These are phyloP conservation scores for Mycena latifolia DNA, from an alignment of 768 basidiomycete genomes.

Conservation along the genomic window DNA sequence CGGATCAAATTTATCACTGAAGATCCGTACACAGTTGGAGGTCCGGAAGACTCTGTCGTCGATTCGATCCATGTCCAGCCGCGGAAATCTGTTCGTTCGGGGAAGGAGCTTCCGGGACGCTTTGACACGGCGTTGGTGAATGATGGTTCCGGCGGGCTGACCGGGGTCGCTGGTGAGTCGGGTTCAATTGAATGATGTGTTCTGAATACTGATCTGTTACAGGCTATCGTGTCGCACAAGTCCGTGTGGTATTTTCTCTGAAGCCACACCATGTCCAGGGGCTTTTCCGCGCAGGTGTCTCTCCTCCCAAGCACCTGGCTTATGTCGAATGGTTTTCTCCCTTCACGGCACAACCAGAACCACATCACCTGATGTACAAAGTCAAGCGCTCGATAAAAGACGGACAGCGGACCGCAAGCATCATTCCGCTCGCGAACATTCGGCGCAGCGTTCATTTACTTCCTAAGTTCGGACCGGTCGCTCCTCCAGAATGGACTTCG, in stretches of 20 bases:
- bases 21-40: neutral
- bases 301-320: neutral
- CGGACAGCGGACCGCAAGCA: too few relatives aligned
- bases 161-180: neutral
- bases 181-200: too few relatives aligned
- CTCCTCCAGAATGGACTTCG: neutral
- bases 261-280: neutral
- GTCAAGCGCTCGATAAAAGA: too few relatives aligned
- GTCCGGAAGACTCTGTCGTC: neutral
- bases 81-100: neutral
- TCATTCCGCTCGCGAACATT: neutral
- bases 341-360: too few relatives aligned
- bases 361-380: too few relatives aligned
- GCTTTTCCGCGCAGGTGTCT: neutral
- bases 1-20: neutral
- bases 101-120: neutral
- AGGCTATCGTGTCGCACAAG: neutral
- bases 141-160: neutral
- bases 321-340: neutral
- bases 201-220: neutral
- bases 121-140: neutral
- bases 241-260: neutral
- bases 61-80: neutral
- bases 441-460: constrained; percentile 3
- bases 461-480: neutral